phyloP scores from a whole-genome alignment of 2,329 filamentous ascomycete genomes.

The Albifimbria verrucaria region DNA sequence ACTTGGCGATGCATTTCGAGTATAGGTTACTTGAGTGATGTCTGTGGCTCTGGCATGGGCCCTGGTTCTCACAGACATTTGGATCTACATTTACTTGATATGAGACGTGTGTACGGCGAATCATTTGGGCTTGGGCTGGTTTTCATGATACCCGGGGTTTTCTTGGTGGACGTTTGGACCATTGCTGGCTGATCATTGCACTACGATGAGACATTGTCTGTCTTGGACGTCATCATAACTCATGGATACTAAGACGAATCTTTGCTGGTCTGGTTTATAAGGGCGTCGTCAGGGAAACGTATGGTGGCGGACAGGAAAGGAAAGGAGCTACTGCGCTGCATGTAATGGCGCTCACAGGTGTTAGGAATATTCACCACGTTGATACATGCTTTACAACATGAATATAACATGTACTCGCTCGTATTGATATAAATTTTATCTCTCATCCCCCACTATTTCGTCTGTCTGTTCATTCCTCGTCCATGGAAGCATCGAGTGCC shows the following conservation, averaged over 20 bases:
- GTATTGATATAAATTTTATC: too few relatives aligned
- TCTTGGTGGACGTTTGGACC: conserved; percentile 17
- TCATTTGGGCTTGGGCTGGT: conserved; percentile 24
- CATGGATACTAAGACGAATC: not conserved
- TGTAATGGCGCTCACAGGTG: too few relatives aligned
- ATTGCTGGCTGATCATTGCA: conserved; percentile 10
- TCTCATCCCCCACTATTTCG: too few relatives aligned
- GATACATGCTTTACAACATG: too few relatives aligned
- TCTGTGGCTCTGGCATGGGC: conserved; percentile 13
- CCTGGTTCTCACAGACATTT: conserved; percentile 14
- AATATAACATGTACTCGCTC: too few relatives aligned
- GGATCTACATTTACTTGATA: conserved; percentile 16
- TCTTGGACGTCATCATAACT: not conserved
- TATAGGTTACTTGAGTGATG: not conserved
- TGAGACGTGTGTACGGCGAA: conserved; percentile 22
- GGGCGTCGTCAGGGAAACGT: not conserved
- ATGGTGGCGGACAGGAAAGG: not conserved
- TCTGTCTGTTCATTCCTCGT: too few relatives aligned
- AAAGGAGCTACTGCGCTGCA: too few relatives aligned
- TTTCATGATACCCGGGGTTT: conserved; percentile 30
- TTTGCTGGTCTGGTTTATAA: not conserved
- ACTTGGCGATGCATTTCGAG: not conserved
- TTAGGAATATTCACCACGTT: too few relatives aligned
- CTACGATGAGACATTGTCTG: not conserved
- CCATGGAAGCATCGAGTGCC: too few relatives aligned